phyloP scores from a whole-genome alignment of 805 yeast genomes.

The Candida suzukii region DNA sequence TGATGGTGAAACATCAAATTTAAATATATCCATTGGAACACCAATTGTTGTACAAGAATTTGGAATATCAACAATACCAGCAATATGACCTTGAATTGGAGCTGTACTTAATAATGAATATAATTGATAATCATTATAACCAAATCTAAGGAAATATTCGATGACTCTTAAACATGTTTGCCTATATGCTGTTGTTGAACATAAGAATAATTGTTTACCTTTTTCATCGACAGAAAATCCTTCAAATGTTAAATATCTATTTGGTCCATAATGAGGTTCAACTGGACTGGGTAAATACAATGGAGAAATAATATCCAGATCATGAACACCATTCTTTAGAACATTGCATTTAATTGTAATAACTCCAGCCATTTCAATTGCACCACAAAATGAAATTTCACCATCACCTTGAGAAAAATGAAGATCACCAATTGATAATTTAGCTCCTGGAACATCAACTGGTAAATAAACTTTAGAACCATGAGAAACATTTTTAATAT shows the following conservation, averaged over 20 bases:
- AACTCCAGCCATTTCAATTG: conserved; percentile 45
- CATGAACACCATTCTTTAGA: conserved; percentile 35
- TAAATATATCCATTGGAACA: conserved; percentile 44
- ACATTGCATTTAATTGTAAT: conserved; percentile 35
- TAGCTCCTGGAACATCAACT: conserved; percentile 39
- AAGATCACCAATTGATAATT: conserved; percentile 40
- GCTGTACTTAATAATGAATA: conserved; percentile 38
- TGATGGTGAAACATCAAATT: conserved; percentile 39
- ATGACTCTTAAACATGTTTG: conserved; percentile 43
- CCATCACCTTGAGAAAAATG: conserved; percentile 51
- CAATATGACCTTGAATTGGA: conserved; percentile 46
- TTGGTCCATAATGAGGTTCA: conserved; percentile 40
- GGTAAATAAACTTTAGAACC: conserved; percentile 45
- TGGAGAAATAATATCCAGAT: conserved; percentile 35
- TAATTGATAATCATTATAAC: conserved; percentile 45
- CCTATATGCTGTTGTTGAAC: conserved; percentile 43
- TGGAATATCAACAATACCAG: conserved; percentile 46
- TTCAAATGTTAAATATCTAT: conserved; percentile 43
- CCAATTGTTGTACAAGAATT: conserved; percentile 46
- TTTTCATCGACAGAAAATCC: conserved; percentile 45
- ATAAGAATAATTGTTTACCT: conserved; percentile 38
- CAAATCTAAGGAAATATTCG: conserved; percentile 41
- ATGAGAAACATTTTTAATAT: conserved; percentile 41
- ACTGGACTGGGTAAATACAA: conserved; percentile 43
- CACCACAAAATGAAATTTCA: conserved; percentile 48